Evolutionary conservation across 2,329 filamentous ascomycete genomes (phyloP), one percentile per base, ranked within the genome.

Genomic region (Tympanopsis confertula): DNA sequence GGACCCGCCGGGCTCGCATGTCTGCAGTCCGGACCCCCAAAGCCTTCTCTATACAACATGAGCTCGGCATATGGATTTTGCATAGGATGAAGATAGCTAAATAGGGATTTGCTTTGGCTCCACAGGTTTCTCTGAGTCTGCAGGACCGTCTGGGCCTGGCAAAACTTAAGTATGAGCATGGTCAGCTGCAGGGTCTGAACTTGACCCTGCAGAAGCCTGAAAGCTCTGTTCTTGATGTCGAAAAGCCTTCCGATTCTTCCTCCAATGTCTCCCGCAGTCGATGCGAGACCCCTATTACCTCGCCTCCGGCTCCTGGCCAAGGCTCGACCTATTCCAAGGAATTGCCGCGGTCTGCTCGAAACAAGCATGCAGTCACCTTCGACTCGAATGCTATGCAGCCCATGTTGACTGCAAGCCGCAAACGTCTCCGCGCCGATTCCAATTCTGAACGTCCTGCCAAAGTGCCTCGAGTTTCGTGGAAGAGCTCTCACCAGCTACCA

Each of bases 161-260:
- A 56, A 79, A 77, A 57, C 72, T 80, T 59, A 80, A 79, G 57
- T 75, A 77, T 51, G 72, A 78, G 55, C 68, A 78, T 54, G 73
- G 73, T 50, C 77, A 73, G 71, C 47, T 67, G 66, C 44, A 62
- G 59, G 45, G 68, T 74, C 50, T 69, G 73, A 51, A 69, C 70
- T n/a, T 26, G 7, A 10, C n/a, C n/a, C 22, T 26, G 54, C 57
- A 71, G 55, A 63, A 68, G 61, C 60, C 65, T 47, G 71, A 73
- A 55, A 58, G 66, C 47, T 55, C 63, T 38, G 57, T 59, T 44
- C 64, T 62, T 48, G 63, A 65, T 50, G 66, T 65, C 50, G 72
- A 76, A 45, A 68, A 67, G 41, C 62, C 70, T 42, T 76, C 71
- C 36, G 72, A 77, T 47, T 72, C 72, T 40, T 77, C 73, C 13